phyloP scores from a whole-genome alignment of 192 early-diverging fungal genomes.

The Coemansia sp. region DNA sequence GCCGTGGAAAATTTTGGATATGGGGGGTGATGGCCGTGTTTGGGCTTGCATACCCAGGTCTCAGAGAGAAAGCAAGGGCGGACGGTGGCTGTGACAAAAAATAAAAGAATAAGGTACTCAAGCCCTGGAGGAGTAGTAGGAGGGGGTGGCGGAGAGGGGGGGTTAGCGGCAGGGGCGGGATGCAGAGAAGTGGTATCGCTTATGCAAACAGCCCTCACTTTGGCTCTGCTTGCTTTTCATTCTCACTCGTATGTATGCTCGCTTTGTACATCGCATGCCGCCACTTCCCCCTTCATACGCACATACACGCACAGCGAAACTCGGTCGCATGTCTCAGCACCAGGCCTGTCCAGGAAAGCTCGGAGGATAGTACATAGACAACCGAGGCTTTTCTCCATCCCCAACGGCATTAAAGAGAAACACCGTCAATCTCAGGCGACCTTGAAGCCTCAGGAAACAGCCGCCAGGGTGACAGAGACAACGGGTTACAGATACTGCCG shows the following conservation, averaged over 20 bases:
- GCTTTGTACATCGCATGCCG: slow-evolving; percentile 8
- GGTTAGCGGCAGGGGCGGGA: background rate
- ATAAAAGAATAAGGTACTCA: background rate
- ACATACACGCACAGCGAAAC: slow-evolving; percentile 14
- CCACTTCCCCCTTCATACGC: background rate
- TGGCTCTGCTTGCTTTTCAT: background rate
- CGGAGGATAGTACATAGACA: background rate
- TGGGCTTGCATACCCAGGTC: slow-evolving; percentile 11
- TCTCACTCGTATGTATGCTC: slow-evolving; percentile 7
- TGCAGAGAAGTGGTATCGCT: slow-evolving; percentile 4
- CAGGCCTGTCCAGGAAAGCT: slow-evolving; percentile 3
- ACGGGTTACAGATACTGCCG: slow-evolving; percentile 7
- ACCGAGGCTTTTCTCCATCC: background rate
- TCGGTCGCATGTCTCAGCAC: slow-evolving; percentile 8
- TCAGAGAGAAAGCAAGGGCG: background rate
- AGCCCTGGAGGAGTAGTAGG: slow-evolving; percentile 2
- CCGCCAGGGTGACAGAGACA: background rate
- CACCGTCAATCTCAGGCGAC: background rate
- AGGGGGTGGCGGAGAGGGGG: slow-evolving; percentile 10
- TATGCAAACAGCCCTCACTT: slow-evolving; percentile 13
- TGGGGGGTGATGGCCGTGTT: slow-evolving; percentile 2
- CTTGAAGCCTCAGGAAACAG: background rate
- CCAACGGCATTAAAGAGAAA: background rate
- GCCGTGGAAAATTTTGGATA: background rate
- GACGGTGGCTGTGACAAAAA: background rate